These are phyloP conservation scores for Fraxinus albicans DNA, from an alignment of 305 asterid genomes.

Conservation along the genomic window DNA sequence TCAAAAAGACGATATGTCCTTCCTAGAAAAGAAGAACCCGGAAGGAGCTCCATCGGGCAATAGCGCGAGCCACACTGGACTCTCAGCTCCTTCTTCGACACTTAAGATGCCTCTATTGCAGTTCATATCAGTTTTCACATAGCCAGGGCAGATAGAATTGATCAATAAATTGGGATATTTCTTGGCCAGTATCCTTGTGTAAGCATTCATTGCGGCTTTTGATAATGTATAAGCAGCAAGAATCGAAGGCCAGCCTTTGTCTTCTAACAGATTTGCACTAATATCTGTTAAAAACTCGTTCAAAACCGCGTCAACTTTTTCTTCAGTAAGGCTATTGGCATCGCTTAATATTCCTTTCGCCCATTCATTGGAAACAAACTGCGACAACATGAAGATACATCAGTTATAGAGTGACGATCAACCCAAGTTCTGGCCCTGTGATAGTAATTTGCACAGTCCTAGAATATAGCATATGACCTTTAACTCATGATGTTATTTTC, in stretches of 20 bases:
- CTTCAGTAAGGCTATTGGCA: constrained; percentile 39
- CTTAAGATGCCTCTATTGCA: constrained; percentile 32
- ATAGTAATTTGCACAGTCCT: neutral
- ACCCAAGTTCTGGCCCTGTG: neutral
- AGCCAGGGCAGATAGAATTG: constrained; percentile 62
- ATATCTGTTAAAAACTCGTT: constrained; percentile 34
- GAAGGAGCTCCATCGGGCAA: constrained; percentile 54
- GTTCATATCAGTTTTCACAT: constrained; percentile 50
- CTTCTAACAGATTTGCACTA: constrained; percentile 22
- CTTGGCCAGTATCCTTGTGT: constrained; percentile 52
- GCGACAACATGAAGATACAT: constrained; percentile 10
- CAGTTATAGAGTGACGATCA: neutral
- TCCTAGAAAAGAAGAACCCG: constrained; percentile 39
- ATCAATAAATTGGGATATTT: constrained; percentile 33
- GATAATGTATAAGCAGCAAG: constrained; percentile 48
- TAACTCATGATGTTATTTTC: neutral
- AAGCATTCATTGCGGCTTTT: constrained; percentile 59
- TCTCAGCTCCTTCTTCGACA: constrained; percentile 56
- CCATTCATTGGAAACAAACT: constrained; percentile 39
- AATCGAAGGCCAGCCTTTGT: constrained; percentile 40
- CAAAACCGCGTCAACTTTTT: constrained; percentile 37
- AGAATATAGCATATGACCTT: neutral
- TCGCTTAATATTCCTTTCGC: constrained; percentile 33
- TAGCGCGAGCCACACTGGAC: constrained; percentile 44
- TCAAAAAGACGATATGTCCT: constrained; percentile 21